phyloP scores from a whole-genome alignment of 495 filamentous ascomycete species.

The Hypoxylon fuscum region DNA sequence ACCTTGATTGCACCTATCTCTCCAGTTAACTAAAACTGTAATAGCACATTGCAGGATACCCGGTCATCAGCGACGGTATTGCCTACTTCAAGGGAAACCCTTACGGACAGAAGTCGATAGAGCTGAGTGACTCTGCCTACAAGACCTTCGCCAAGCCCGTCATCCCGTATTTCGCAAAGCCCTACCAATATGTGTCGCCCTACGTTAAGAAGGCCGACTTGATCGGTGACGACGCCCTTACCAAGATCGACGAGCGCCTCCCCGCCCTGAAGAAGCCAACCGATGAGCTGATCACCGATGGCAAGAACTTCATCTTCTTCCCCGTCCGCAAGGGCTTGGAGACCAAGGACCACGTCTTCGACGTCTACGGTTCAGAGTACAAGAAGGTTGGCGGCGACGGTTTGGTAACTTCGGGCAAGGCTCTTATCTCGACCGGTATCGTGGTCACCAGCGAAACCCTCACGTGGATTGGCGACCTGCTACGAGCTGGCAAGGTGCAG shows the following conservation, averaged over 20 bases:
- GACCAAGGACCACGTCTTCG: slow-evolving; percentile 77
- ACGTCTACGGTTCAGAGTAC: slow-evolving; percentile 76
- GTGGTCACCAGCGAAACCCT: slow-evolving; percentile 75
- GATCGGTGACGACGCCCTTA: slow-evolving; percentile 78
- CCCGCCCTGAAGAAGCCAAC: slow-evolving; percentile 91
- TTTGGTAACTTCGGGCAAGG: slow-evolving; percentile 73
- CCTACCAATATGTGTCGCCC: slow-evolving; percentile 79
- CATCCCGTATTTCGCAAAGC: slow-evolving; percentile 77
- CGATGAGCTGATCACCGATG: slow-evolving; percentile 72
- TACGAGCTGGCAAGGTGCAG: slow-evolving; percentile 69
- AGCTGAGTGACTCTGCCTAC: slow-evolving; percentile 75
- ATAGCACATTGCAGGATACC: slow-evolving; percentile 87
- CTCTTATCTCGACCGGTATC: slow-evolving; percentile 76
- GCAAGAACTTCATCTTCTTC: slow-evolving; percentile 69
- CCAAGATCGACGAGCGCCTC: slow-evolving; percentile 78
- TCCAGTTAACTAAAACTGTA: slow-evolving; percentile 11
- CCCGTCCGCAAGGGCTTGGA: slow-evolving; percentile 73
- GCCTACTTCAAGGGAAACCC: slow-evolving; percentile 78
- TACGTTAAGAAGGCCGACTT: slow-evolving; percentile 84
- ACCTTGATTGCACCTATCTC: neutral
- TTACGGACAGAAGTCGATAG: slow-evolving; percentile 80
- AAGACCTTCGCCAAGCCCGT: slow-evolving; percentile 70
- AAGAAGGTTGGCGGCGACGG: slow-evolving; percentile 79
- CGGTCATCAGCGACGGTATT: slow-evolving; percentile 82
- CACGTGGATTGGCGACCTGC: slow-evolving; percentile 62